These are phyloP conservation scores for Sugiyamaella chiloensis DNA, from an alignment of 805 yeast species.

Conservation along the genomic window DNA sequence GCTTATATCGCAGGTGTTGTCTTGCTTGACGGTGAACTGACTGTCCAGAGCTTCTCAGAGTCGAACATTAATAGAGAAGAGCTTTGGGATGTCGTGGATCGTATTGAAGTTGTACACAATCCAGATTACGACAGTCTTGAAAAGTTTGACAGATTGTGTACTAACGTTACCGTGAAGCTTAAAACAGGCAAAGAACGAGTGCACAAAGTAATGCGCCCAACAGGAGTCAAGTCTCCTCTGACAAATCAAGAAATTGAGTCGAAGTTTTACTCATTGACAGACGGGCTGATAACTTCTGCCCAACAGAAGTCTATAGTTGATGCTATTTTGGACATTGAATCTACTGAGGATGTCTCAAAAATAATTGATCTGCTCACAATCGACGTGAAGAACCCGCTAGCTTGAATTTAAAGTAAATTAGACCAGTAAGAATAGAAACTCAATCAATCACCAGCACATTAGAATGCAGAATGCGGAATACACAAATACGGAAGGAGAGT, in stretches of 20 bases:
- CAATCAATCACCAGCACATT: too few relatives aligned
- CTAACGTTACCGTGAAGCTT: slow-evolving; percentile 6
- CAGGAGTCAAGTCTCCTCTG: slow-evolving; percentile 12
- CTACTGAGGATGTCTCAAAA: background rate
- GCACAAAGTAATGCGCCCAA: slow-evolving; percentile 5
- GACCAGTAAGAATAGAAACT: too few relatives aligned
- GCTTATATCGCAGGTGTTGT: slow-evolving; percentile 17
- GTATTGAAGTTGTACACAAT: slow-evolving; percentile 13
- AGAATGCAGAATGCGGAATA: too few relatives aligned
- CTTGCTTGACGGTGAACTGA: slow-evolving; percentile 15
- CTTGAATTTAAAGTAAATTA: too few relatives aligned
- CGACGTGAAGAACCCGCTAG: slow-evolving; percentile 1
- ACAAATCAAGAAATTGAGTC: slow-evolving; percentile 5
- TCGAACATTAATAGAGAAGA: slow-evolving; percentile 10
- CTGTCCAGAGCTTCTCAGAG: slow-evolving; percentile 9
- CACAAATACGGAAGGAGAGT: too few relatives aligned
- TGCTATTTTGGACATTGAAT: slow-evolving; percentile 3
- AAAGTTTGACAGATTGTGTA: slow-evolving; percentile 4
- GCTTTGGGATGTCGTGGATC: slow-evolving; percentile 14
- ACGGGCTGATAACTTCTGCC: slow-evolving; percentile 10
- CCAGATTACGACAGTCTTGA: slow-evolving; percentile 2
- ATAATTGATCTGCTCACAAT: background rate
- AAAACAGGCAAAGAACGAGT: background rate
- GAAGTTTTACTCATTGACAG: slow-evolving; percentile 7
- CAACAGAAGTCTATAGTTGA: slow-evolving; percentile 7